phyloP scores from a whole-genome alignment of 2,329 filamentous ascomycete genomes.

The Colletotrichum lindemuthianum region DNA sequence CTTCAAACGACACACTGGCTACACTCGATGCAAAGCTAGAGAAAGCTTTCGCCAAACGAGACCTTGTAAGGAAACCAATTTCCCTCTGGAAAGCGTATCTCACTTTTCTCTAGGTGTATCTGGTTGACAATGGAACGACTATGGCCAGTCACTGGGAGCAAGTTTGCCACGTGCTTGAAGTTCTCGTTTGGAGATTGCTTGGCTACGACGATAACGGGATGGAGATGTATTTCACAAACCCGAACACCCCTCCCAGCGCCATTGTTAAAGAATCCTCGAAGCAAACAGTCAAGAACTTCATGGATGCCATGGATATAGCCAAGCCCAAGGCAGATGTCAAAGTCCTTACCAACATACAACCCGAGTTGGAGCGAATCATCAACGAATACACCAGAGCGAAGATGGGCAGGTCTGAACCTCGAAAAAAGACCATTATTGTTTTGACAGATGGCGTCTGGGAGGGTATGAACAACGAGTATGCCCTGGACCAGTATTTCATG shows the following conservation, averaged over 20 bases:
- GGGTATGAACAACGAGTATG: background rate
- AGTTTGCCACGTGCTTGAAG: constrained; percentile 38
- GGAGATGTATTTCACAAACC: constrained; percentile 37
- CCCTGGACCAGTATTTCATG: background rate
- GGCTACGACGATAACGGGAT: constrained; percentile 45
- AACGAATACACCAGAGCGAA: constrained; percentile 10
- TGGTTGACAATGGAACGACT: constrained; percentile 43
- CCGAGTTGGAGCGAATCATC: constrained; percentile 18
- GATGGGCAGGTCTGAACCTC: background rate
- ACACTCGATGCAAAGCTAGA: constrained; percentile 1
- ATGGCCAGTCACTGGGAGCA: constrained; percentile 41
- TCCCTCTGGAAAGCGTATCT: background rate
- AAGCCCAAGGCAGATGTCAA: background rate
- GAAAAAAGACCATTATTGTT: constrained; percentile 17
- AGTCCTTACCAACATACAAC: background rate
- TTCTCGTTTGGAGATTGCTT: constrained; percentile 40
- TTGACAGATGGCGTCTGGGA: constrained; percentile 16
- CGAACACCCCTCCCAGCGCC: constrained; percentile 3
- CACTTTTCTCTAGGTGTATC: constrained; percentile 37
- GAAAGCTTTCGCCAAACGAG: background rate
- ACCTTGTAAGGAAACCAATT: background rate
- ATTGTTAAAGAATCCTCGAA: background rate
- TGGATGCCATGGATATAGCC: background rate
- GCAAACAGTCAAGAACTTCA: background rate
- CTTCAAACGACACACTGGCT: background rate